Evolutionary conservation across 2,329 filamentous ascomycete genomes (phyloP).

Genomic region (Aspergillus pseudonomiae): DNA sequence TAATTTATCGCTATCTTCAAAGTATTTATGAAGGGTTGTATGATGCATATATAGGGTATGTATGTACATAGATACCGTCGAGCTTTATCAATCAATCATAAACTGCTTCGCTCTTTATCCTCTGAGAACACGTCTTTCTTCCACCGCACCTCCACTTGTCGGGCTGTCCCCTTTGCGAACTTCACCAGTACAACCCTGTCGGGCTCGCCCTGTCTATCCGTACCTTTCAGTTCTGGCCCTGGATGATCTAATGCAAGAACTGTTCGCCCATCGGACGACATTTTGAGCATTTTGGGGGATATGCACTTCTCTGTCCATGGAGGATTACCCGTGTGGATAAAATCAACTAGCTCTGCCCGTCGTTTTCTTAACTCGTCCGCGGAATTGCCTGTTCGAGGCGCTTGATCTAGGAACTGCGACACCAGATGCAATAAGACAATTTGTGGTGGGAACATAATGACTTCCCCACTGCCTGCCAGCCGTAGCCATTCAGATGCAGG

Average conservation of each 20-base stretch:
- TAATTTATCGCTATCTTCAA: background rate
- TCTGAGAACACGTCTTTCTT: slow-evolving; percentile 51
- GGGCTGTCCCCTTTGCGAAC: slow-evolving; percentile 60
- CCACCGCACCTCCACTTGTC: slow-evolving; percentile 57
- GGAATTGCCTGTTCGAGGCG: slow-evolving; percentile 25
- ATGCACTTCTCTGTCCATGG: slow-evolving; percentile 54
- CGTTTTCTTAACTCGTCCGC: slow-evolving; percentile 38
- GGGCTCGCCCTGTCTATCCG: slow-evolving; percentile 52
- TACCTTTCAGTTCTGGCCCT: slow-evolving; percentile 57
- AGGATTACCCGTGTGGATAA: slow-evolving; percentile 50
- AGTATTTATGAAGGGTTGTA: background rate
- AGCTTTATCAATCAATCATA: slow-evolving; percentile 22
- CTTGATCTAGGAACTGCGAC: slow-evolving; percentile 52
- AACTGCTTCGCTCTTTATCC: slow-evolving; percentile 35
- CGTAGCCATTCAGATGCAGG: slow-evolving; percentile 70
- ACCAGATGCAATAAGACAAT: slow-evolving; percentile 62
- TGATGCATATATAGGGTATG: background rate
- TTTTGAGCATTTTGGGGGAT: slow-evolving; percentile 44
- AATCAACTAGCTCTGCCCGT: slow-evolving; percentile 51
- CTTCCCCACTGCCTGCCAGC: slow-evolving; percentile 63
- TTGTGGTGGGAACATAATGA: slow-evolving; percentile 90
- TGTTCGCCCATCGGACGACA: slow-evolving; percentile 50
- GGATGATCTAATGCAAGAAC: slow-evolving; percentile 59
- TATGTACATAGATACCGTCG: background rate
- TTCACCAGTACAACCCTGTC: slow-evolving; percentile 61